Conservation (phyloP, 2,329 filamentous ascomycete genomes). For the Bipolaris zeicola region DNA sequence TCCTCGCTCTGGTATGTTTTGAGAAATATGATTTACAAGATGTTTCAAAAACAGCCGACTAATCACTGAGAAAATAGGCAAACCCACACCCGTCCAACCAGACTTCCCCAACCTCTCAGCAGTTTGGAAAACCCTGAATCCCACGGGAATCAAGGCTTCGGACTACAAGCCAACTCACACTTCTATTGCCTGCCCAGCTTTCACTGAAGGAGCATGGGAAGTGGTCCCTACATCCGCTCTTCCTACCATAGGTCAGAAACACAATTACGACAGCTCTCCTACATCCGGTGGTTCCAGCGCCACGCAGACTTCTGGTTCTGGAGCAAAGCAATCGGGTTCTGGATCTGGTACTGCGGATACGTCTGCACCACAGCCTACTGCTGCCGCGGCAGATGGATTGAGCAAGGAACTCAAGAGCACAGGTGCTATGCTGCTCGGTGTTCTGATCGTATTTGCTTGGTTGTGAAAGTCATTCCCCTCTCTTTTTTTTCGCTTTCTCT, state of each 20-base stretch:
- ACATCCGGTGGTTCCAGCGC: conserved; percentile 9
- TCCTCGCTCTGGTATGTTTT: conserved; percentile 60
- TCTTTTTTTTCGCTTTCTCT: neutral
- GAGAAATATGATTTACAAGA: neutral
- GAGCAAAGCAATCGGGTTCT: neutral
- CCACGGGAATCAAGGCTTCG: conserved; percentile 69
- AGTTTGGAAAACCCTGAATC: conserved; percentile 75
- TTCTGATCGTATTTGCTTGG: conserved; percentile 33
- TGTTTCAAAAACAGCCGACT: too few relatives aligned
- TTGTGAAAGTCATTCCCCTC: conserved; percentile 5
- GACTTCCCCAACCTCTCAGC: conserved; percentile 79
- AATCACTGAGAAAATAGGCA: conserved; percentile 49
- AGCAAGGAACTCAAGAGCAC: conserved; percentile 30
- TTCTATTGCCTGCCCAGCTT: conserved; percentile 71
- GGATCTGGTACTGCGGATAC: conserved; percentile 9
- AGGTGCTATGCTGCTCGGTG: conserved; percentile 24
- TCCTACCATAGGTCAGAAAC: conserved; percentile 65
- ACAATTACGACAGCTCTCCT: conserved; percentile 20
- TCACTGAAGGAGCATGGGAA: conserved; percentile 72
- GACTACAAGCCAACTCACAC: conserved; percentile 68
- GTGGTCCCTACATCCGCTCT: conserved; percentile 72
- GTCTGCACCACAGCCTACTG: conserved; percentile 14
- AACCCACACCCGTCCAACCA: conserved; percentile 72
- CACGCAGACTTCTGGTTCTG: conserved; percentile 3
- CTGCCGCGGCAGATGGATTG: conserved; percentile 27